phyloP scores from a whole-genome alignment of 805 yeast genomes.

The Millerozyma acaciae region DNA sequence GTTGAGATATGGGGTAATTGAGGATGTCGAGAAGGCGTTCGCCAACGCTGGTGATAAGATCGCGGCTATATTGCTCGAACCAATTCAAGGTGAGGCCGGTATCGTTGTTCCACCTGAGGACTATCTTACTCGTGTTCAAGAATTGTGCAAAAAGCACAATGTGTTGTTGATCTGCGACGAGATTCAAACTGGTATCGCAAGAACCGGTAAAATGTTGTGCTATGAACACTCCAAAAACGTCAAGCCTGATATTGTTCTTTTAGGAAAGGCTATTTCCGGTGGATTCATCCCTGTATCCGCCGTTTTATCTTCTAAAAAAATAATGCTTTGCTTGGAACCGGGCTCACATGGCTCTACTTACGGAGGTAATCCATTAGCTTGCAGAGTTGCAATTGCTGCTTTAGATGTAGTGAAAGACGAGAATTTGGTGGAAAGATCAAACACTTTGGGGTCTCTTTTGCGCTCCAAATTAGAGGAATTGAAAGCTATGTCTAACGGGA shows the following conservation, averaged over 20 bases:
- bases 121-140: constrained; percentile 70
- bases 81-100: constrained; percentile 98
- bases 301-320: constrained; percentile 82
- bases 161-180: constrained; percentile 92
- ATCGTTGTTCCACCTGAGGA: constrained; percentile 88
- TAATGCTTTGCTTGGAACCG: constrained; percentile 85
- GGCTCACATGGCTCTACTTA: constrained; percentile 98
- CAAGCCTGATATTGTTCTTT: constrained; percentile 82
- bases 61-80: constrained; percentile 89
- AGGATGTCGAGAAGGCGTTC: constrained; percentile 81
- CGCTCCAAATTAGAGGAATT: constrained; percentile 54
- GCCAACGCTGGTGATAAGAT: constrained; percentile 79
- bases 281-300: constrained; percentile 93
- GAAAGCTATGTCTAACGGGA: constrained; percentile 47
- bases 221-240: constrained; percentile 76
- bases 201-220: constrained; percentile 93
- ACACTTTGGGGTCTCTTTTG: constrained; percentile 65
- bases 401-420: constrained; percentile 87
- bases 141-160: constrained; percentile 75
- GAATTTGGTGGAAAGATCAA: constrained; percentile 74
- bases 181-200: constrained; percentile 95
- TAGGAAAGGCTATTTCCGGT: constrained; percentile 95
- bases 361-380: constrained; percentile 96
- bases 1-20: constrained; percentile 79
- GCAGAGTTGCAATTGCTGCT: constrained; percentile 91